Conservation (phyloP, 2,329 filamentous ascomycete genomes). For the Zasmidium citrigriseum region DNA sequence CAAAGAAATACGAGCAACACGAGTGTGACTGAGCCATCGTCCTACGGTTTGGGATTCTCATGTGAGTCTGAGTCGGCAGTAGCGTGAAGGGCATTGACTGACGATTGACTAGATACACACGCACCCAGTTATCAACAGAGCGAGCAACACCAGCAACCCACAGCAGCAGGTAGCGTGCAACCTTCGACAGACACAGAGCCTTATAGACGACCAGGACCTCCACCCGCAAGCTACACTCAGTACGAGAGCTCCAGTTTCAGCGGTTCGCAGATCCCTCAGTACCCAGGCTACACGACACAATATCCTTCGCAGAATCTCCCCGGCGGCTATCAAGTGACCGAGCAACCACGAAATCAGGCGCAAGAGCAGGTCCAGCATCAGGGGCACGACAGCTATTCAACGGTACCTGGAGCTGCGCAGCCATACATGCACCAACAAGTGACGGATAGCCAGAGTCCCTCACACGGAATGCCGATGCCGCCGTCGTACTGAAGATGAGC, state of each 20-base stretch:
- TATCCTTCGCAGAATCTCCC: conserved; percentile 21
- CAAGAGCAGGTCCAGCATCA: conserved; percentile 11
- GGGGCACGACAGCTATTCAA: not conserved
- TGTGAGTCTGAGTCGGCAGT: conserved; percentile 26
- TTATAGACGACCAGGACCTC: conserved; percentile 19
- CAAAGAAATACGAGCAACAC: conserved; percentile 24
- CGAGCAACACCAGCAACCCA: conserved; percentile 13
- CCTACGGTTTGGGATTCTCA: conserved; percentile 36
- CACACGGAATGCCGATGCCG: conserved; percentile 3
- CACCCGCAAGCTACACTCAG: conserved; percentile 26
- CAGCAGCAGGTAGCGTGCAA: conserved; percentile 5
- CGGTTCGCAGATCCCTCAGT: conserved; percentile 28
- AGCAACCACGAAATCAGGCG: conserved; percentile 12
- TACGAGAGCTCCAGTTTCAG: conserved; percentile 26
- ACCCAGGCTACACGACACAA: conserved; percentile 20
- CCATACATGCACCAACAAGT: conserved; percentile 12
- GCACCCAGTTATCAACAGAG: conserved; percentile 19
- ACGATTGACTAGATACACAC: conserved; percentile 21
- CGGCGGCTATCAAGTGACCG: conserved; percentile 15
- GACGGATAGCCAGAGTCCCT: conserved; percentile 1
- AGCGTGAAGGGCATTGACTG: not conserved
- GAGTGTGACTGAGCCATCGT: conserved; percentile 14
- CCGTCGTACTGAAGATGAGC: conserved; percentile 8
- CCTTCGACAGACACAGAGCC: conserved; percentile 17
- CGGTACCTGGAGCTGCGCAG: conserved; percentile 8